phyloP scores from a whole-genome alignment of 768 basidiomycete species.

The Collybiopsis luxurians region DNA sequence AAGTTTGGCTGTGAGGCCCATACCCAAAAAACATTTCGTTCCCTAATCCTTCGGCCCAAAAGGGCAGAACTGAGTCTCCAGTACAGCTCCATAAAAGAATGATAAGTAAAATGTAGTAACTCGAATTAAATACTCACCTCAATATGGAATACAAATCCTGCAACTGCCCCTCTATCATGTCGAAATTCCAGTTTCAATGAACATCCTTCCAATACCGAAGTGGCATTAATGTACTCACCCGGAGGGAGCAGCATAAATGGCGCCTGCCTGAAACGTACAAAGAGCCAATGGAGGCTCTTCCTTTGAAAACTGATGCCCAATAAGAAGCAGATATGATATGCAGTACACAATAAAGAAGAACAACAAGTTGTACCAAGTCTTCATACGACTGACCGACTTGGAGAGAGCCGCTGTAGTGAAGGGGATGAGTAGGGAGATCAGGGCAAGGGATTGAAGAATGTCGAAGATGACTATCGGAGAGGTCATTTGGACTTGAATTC shows the following conservation, averaged over 20 bases:
- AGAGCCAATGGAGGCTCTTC: background rate
- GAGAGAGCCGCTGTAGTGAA: background rate
- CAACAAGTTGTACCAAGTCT: slow-evolving; percentile 1
- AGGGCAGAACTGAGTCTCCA: background rate
- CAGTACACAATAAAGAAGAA: background rate
- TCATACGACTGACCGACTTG: background rate
- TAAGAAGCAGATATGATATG: slow-evolving; percentile 2
- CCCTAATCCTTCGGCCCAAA: background rate
- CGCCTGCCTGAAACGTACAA: background rate
- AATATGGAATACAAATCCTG: background rate
- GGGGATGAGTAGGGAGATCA: background rate
- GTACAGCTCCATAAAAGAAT: background rate
- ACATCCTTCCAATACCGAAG: background rate
- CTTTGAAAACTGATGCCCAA: slow-evolving; percentile 1
- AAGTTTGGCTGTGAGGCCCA: background rate
- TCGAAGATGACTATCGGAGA: background rate
- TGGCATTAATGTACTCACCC: background rate
- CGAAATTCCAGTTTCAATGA: background rate
- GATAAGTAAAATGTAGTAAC: no score
- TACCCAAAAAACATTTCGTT: background rate
- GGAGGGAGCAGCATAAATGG: slow-evolving; percentile 4
- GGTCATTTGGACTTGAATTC: no score
- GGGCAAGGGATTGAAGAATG: background rate
- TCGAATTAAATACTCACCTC: no score
- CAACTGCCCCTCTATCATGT: background rate